Evolutionary conservation across 345 rosid species (phyloP).

Genomic region (Durio zibethinus): DNA sequence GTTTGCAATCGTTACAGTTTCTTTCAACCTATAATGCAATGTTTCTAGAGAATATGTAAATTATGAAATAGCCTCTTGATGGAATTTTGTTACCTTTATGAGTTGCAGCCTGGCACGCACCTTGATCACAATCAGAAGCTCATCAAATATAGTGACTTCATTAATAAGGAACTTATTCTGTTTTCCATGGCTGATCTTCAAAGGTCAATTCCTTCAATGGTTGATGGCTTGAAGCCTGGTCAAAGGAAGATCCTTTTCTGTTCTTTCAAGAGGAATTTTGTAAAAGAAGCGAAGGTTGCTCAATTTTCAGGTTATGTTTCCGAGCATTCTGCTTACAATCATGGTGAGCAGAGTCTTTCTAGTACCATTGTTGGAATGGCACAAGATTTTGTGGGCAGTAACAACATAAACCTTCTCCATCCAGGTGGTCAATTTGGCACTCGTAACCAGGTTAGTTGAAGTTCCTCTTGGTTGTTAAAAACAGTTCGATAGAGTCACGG

Average conservation of each 20-base stretch:
- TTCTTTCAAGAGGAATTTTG: constrained; percentile 79
- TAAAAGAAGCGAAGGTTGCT: constrained; percentile 69
- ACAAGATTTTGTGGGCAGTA: constrained; percentile 92
- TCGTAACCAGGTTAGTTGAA: constrained; percentile 53
- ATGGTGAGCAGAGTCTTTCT: constrained; percentile 91
- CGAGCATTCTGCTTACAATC: constrained; percentile 92
- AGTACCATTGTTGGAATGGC: constrained; percentile 91
- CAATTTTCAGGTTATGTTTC: constrained; percentile 89
- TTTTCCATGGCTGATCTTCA: constrained; percentile 98
- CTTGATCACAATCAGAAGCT: constrained; percentile 68
- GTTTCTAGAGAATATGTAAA: background rate
- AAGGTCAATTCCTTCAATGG: constrained; percentile 94
- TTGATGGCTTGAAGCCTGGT: constrained; percentile 95
- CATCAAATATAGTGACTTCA: constrained; percentile 82
- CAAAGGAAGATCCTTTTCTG: constrained; percentile 93
- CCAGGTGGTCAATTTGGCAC: constrained; percentile 92
- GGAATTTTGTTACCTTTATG: constrained; percentile 13
- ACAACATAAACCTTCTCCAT: constrained; percentile 81
- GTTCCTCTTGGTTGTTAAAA: background rate
- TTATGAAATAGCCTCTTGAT: background rate
- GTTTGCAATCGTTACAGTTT: constrained; percentile 27
- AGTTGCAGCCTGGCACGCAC: constrained; percentile 80
- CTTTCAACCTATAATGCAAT: background rate
- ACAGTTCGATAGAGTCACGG: no score
- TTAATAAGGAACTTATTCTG: constrained; percentile 92